A percentile compares a stretch with the other conserved stretches of the same genome.
Conservation (phyloP, 2,329 filamentous ascomycete species). For the Neophaeococcomyces mojaviensis region DNA sequence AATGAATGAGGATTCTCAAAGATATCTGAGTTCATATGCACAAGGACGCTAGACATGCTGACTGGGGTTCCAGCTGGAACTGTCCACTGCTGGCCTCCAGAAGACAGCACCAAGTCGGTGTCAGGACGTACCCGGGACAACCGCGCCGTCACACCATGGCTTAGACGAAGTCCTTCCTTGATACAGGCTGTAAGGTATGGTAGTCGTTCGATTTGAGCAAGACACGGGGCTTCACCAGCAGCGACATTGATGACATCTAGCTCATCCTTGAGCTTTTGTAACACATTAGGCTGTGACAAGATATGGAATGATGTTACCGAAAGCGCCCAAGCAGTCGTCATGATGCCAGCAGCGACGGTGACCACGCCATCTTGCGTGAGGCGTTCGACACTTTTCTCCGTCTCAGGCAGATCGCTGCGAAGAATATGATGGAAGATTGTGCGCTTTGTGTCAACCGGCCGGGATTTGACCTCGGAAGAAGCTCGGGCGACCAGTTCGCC, state of each 20-base stretch:
- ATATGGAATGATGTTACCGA: conserved; percentile 27
- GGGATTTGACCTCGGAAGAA: conserved; percentile 7
- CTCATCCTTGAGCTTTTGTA: conserved; percentile 25
- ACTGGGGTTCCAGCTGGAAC: conserved; percentile 27
- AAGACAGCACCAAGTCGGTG: conserved; percentile 26
- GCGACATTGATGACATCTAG: conserved; percentile 22
- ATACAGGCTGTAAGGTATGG: conserved; percentile 29
- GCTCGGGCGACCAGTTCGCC: no score
- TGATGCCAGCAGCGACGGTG: conserved; percentile 27
- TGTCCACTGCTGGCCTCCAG: conserved; percentile 23
- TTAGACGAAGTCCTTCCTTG: conserved; percentile 29
- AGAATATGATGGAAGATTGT: conserved; percentile 28
- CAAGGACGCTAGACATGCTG: conserved; percentile 20
- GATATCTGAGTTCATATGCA: conserved; percentile 23
- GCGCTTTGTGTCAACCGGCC: conserved; percentile 5
- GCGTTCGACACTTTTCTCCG: conserved; percentile 29
- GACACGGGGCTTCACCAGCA: conserved; percentile 9
- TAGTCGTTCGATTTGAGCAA: conserved; percentile 22
- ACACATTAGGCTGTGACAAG: conserved; percentile 15
- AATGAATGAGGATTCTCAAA: conserved; percentile 26
- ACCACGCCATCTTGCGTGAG: conserved; percentile 28
- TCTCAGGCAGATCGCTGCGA: conserved; percentile 24
- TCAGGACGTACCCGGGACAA: conserved; percentile 27
- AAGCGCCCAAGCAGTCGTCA: conserved; percentile 28
- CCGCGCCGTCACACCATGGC: conserved; percentile 28